Base-by-base conservation (phyloP, 345 rosid species). In the Aurinia saxatilis region DNA sequence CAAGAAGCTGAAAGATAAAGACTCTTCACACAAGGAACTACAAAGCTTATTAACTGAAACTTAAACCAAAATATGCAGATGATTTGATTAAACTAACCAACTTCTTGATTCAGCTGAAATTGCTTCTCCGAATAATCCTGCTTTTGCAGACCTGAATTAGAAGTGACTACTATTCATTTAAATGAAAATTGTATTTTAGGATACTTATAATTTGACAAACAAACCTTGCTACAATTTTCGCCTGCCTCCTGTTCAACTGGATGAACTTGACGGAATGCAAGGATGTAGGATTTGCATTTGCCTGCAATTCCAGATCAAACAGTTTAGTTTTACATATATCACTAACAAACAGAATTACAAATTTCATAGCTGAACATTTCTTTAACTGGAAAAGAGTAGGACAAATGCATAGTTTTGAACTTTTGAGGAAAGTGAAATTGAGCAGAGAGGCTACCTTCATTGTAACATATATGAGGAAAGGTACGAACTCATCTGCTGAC, bases 401-500 rank as follows among this genome's bases (percentile, higher is more conserved):
- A 39, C 10, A 52, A 13, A 15, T 2, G n/a, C n/a, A n/a, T n/a
- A n/a, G n/a, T n/a, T n/a, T n/a, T n/a, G n/a, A n/a, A 33, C 21
- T 55, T 19, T 2, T 29, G 27, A 57, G 14, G 6, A 27, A 34
- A 10, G 23, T 14, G 21, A 65, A 3, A 23, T 10, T 10, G 47
- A 45, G 77, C 63, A 73, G 70, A 80, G 77, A 71, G 70, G 79
- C 78, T 83, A 83, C 96, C 92, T 79, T 82, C 78, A 83, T 73
- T 41, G 75, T 74, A 65, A 79, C 75, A 71, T 78, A 75, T 60
- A 73, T 73, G 55, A 85, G 82, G 70, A 81, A 82, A 1, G 84
- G 87, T 65, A 82, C 87, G 27, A 81, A 77, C 72, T 77, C 83
- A 74, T 80, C 82, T n/a, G 85, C n/a, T n/a, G n/a, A n/a, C n/a